Evolutionary conservation across 2,329 filamentous ascomycete genomes (phyloP), one percentile per base, ranked within the genome.

Genomic region (Diplodia mutila): DNA sequence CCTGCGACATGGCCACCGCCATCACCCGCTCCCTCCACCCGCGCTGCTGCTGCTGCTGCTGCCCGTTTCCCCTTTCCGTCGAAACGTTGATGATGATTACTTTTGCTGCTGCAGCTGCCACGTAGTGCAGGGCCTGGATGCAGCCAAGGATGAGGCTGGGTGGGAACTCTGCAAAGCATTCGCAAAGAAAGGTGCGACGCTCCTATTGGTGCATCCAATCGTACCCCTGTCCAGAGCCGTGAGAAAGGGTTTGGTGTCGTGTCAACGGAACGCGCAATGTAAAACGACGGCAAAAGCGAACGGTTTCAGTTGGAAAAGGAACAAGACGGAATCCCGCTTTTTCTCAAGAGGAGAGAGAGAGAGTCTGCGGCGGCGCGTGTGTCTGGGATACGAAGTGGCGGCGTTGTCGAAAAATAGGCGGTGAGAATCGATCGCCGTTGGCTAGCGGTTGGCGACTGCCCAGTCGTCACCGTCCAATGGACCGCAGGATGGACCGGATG

Each of bases 381-480:
- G 55, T 32, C 34, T 21, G 55, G 54, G 18, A 46, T 59, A 57
- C 34, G 37, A 37, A 46, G 34, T n/a, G 25, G 52, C 18, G 29
- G 53, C 34, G 34, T 46, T 46, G 42, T 46, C n/a, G 32, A 55
- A 27, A 37, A 39, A 57, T 57, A 59, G 55, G 55, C 55, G 55
- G 55, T 59, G 55, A 59, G 23, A 42, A 18, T 27, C 32, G 55
- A 46, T 46, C 42, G 42, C 42, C 42, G 42, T 46, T 46, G 42
- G 42, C 42, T 46, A 46, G n/a, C 37, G 34, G 37, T 55, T 55
- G 53, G 53, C 21, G 53, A 37, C 34, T 37, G 34, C 34, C 29
- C 49, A 21, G 49, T 29, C 49, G 23, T 52, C 49, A 29, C 49
- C 23, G 42, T 59, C 55, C 55, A 59, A 59, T 59, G 55, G 55